Base-by-base conservation (phyloP, 1,284 basidiomycete species). In the Exsudoporus floridanus region DNA sequence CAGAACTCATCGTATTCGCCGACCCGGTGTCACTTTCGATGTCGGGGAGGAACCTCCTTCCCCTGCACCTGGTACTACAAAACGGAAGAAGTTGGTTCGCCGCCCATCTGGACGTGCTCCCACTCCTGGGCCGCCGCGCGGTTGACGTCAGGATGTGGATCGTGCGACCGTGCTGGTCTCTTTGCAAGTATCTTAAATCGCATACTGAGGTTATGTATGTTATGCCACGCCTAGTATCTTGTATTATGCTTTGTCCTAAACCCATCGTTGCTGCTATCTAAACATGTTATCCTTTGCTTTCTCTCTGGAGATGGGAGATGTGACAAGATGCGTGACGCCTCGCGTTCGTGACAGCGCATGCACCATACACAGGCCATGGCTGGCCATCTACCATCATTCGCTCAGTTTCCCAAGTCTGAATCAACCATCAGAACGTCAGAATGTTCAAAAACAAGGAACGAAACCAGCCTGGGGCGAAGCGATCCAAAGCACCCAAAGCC, bases 11-110 rank as follows among this genome's bases (percentile, higher is more conserved):
- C 75, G 83, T 46, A 72, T 83, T 53, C 76, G 76, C 45, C 78
- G 83, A 36, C 86, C 86, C 14, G 86, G 86, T 2, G 86, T 88
- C 19, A 84, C 84, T 3, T 87, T 88, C 61, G 84, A 86, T 60
- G 72, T 84, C 0, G 77, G 71, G 23, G 82, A 83, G 56, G 79
- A 81, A 53, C 74, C 69, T 13, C 73, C 73, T 36, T 69, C 69
- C 2, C 64, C 70, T 9, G 55, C 63, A 27, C 56, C 66, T 40
- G 67, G 69, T 19, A 31, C 62, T 19, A 5, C 33, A 9, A 57
- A 54, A 49, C 62, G 66, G 45, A 61, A 69, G 49, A 71, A 35
- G 43, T 35, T 72, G 38, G 33, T 68, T 40, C 67, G 67, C 21
- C 70, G 67, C 27, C 53, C 61, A 25, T 55, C 67, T n/a, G 70